Conservation (phyloP, 768 basidiomycete species). For the Mrakia gelida region DNA sequence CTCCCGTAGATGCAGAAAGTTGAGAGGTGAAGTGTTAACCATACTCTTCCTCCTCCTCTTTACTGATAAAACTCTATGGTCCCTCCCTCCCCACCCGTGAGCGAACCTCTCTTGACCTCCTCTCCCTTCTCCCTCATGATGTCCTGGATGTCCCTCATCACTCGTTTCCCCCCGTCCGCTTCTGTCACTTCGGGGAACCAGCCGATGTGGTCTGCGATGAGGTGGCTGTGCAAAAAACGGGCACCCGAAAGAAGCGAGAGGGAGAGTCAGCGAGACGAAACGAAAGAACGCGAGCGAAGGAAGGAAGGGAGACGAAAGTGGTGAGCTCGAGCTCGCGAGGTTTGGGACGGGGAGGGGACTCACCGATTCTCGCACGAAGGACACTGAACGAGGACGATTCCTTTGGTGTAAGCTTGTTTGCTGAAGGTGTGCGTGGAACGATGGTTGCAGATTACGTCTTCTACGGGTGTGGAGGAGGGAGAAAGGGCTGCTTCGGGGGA, state of each 20-base stretch:
- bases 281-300: neutral
- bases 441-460: constrained; percentile 52
- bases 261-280: neutral
- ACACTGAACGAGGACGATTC: constrained; percentile 87
- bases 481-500: neutral
- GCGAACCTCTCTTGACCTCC: constrained; percentile 54
- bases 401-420: constrained; percentile 74
- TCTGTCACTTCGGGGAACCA: constrained; percentile 72
- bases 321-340: neutral
- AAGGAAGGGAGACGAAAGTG: neutral
- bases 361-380: constrained; percentile 84
- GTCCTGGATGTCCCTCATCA: constrained; percentile 72
- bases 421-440: constrained; percentile 87
- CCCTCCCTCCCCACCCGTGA: constrained; percentile 9
- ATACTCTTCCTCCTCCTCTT: neutral
- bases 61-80: constrained; percentile 25
- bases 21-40: neutral
- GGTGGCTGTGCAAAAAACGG: constrained; percentile 53
- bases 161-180: constrained; percentile 46
- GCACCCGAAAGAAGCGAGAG: neutral
- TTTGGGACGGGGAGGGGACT: constrained; percentile 36
- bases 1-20: too few relatives aligned
- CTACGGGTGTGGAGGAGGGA: constrained; percentile 29
- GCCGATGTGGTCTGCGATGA: constrained; percentile 83
- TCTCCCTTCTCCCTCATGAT: constrained; percentile 75